These are phyloP conservation scores for Fusarium odoratissimum DNA, from an alignment of 2,329 filamentous ascomycete genomes.

Conservation along the genomic window DNA sequence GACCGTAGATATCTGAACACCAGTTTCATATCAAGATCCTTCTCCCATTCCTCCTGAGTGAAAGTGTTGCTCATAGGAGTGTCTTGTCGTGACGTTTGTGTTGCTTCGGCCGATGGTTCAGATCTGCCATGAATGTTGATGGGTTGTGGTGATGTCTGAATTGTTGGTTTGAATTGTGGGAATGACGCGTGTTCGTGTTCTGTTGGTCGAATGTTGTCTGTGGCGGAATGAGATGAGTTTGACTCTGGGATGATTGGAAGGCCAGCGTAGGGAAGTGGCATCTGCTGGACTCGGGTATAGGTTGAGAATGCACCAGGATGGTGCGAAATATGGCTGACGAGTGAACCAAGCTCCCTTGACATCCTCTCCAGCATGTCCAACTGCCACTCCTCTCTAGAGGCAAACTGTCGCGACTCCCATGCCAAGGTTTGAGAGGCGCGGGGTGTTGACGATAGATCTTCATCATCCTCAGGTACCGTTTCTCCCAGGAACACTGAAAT, in stretches of 20 bases:
- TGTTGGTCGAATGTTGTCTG: slow-evolving; percentile 41
- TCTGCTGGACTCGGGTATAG: slow-evolving; percentile 74
- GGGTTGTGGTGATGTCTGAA: slow-evolving; percentile 52
- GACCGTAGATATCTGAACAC: slow-evolving; percentile 89
- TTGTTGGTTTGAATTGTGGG: slow-evolving; percentile 62
- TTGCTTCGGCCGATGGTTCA: slow-evolving; percentile 36
- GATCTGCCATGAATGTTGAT: slow-evolving; percentile 51
- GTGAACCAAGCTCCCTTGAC: slow-evolving; percentile 84
- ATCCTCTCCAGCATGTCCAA: slow-evolving; percentile 83
- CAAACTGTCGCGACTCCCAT: slow-evolving; percentile 45
- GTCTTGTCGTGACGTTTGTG: slow-evolving; percentile 39
- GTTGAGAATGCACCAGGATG: slow-evolving; percentile 91
- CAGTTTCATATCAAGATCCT: slow-evolving; percentile 88
- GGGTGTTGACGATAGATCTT: slow-evolving; percentile 61
- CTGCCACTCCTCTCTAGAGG: slow-evolving; percentile 71
- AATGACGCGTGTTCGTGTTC: slow-evolving; percentile 39
- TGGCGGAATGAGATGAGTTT: slow-evolving; percentile 48
- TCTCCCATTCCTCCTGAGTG: slow-evolving; percentile 90
- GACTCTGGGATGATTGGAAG: slow-evolving; percentile 73
- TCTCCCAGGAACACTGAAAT: slow-evolving; percentile 91
- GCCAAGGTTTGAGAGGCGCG: slow-evolving; percentile 54
- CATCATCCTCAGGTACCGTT: slow-evolving; percentile 67
- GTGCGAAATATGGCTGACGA: slow-evolving; percentile 82
- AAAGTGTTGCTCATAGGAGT: slow-evolving; percentile 53
- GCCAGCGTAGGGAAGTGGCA: slow-evolving; percentile 80